Evolutionary conservation across 2,329 filamentous ascomycete species (phyloP).

Genomic region (Colletotrichum plurivorum): DNA sequence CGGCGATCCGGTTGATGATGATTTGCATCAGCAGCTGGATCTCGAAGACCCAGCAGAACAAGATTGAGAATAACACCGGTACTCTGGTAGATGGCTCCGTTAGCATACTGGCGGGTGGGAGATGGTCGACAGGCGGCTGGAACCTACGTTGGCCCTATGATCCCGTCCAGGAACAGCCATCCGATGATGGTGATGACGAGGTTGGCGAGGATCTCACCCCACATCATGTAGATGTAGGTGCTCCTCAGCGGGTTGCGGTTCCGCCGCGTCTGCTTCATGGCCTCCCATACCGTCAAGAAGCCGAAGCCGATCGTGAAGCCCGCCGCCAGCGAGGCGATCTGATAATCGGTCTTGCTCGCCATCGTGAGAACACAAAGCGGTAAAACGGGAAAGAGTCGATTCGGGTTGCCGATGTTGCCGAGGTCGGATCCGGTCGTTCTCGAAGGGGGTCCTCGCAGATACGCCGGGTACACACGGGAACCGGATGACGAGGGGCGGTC

Average conservation of each 20-base stretch:
- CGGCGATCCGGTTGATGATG: constrained; percentile 67
- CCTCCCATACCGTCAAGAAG: constrained; percentile 56
- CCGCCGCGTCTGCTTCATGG: constrained; percentile 57
- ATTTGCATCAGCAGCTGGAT: constrained; percentile 68
- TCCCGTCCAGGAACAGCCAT: constrained; percentile 55
- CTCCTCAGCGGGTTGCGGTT: constrained; percentile 52
- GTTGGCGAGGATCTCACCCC: constrained; percentile 59
- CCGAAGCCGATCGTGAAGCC: constrained; percentile 58
- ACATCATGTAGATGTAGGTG: constrained; percentile 61
- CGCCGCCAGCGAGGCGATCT: constrained; percentile 49
- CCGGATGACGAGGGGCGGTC: neutral
- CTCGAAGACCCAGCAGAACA: constrained; percentile 59
- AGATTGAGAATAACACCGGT: constrained; percentile 52
- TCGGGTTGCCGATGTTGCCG: neutral
- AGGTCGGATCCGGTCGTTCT: constrained; percentile 4
- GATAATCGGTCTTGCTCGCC: constrained; percentile 45
- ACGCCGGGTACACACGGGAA: constrained; percentile 3
- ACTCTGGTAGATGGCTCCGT: constrained; percentile 42
- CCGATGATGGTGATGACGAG: constrained; percentile 54
- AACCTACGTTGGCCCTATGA: constrained; percentile 50
- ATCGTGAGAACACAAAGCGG: constrained; percentile 1
- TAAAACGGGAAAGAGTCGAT: neutral
- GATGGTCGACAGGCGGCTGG: neutral
- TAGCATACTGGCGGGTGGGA: neutral
- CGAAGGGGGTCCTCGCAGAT: constrained; percentile 4